phyloP scores from a whole-genome alignment of 371 early-diverging fungal genomes.

The Mucor plumbeus region DNA sequence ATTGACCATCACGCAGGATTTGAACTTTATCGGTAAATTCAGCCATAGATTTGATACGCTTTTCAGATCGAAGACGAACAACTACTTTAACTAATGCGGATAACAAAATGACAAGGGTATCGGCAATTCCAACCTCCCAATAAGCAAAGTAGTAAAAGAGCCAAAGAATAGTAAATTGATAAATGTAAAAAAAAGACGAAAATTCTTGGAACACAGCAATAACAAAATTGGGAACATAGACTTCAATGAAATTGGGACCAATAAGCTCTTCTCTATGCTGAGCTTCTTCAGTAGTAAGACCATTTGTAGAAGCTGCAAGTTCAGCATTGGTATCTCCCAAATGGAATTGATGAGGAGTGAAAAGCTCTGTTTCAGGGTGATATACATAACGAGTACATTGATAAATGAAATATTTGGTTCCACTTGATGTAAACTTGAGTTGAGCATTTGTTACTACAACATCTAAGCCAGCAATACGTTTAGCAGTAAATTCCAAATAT shows the following conservation, averaged over 20 bases:
- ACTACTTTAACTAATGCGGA: constrained; percentile 76
- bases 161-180: constrained; percentile 77
- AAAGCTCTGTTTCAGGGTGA: constrained; percentile 36
- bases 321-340: constrained; percentile 57
- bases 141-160: constrained; percentile 78
- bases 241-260: constrained; percentile 76
- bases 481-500: constrained; percentile 29
- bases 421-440: constrained; percentile 54
- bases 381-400: constrained; percentile 76
- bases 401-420: constrained; percentile 70
- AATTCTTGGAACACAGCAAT: constrained; percentile 70
- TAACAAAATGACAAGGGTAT: constrained; percentile 70
- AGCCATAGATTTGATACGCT: constrained; percentile 72
- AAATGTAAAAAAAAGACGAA: constrained; percentile 78
- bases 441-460: constrained; percentile 46
- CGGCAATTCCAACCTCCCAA: constrained; percentile 77
- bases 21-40: constrained; percentile 56
- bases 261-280: constrained; percentile 59
- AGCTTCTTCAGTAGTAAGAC: constrained; percentile 65
- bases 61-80: constrained; percentile 65
- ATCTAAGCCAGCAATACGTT: constrained; percentile 38
- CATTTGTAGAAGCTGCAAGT: constrained; percentile 50
- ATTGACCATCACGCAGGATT: constrained; percentile 58
- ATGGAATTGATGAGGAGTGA: constrained; percentile 61
- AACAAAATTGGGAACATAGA: constrained; percentile 60